Evolutionary conservation across 2,329 filamentous ascomycete species (phyloP).

Genomic region (Hypoxylon sp.): DNA sequence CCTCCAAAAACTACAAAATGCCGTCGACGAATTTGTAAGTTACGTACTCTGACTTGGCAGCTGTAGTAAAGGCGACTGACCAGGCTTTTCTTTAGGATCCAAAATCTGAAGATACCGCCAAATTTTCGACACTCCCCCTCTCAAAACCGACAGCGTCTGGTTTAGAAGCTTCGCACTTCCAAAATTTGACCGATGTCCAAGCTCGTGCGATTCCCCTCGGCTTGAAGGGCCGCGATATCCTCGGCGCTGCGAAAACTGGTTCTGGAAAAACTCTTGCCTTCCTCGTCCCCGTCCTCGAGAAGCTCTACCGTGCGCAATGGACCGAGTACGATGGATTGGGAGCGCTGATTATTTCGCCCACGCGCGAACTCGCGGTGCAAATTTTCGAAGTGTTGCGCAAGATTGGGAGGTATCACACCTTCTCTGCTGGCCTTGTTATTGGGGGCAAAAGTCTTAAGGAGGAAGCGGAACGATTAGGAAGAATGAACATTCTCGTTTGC

Average conservation of each 20-base stretch:
- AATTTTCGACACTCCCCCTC: constrained; percentile 88
- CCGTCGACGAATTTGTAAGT: constrained; percentile 60
- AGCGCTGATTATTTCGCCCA: constrained; percentile 93
- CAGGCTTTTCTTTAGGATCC: constrained; percentile 65
- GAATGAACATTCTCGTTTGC: constrained; percentile 98
- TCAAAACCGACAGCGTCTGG: constrained; percentile 85
- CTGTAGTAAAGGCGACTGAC: constrained; percentile 12
- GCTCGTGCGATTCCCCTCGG: constrained; percentile 88
- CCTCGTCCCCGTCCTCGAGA: constrained; percentile 91
- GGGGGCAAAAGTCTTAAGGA: constrained; percentile 93
- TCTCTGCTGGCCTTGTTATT: constrained; percentile 93
- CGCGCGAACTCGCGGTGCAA: constrained; percentile 94
- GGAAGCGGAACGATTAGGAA: constrained; percentile 83
- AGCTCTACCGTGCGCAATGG: constrained; percentile 90
- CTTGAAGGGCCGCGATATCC: constrained; percentile 87
- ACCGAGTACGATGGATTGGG: constrained; percentile 92
- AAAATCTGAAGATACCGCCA: constrained; percentile 71
- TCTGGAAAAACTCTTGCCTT: constrained; percentile 97
- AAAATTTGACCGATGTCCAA: constrained; percentile 92
- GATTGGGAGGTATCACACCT: constrained; percentile 88
- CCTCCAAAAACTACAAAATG: constrained; percentile 58
- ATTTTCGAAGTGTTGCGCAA: constrained; percentile 96
- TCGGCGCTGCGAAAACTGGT: constrained; percentile 95
- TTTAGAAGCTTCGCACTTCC: constrained; percentile 89
- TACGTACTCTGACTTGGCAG: neutral